Evolutionary conservation across 2,329 filamentous ascomycete genomes (phyloP).

Genomic region (Clonostachys rosea): DNA sequence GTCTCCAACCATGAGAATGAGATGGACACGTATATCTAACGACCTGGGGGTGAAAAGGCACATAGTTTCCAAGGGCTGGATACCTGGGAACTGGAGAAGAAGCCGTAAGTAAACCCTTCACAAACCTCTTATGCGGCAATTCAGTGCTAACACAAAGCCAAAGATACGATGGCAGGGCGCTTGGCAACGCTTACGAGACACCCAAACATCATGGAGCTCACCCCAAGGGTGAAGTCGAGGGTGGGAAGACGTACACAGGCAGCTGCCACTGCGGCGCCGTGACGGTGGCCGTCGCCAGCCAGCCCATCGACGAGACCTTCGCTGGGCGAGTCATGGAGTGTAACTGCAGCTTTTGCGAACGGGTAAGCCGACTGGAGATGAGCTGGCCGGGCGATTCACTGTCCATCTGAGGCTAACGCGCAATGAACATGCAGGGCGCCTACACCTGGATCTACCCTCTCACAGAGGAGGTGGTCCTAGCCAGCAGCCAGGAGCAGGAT

Average conservation of each 20-base stretch:
- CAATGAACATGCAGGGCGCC: constrained; percentile 24
- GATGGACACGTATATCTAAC: constrained; percentile 6
- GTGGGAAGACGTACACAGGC: constrained; percentile 37
- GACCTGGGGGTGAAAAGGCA: constrained; percentile 16
- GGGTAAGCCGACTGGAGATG: constrained; percentile 18
- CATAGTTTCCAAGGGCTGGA: constrained; percentile 38
- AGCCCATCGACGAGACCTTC: constrained; percentile 32
- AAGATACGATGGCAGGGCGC: constrained; percentile 23
- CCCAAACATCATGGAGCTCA: constrained; percentile 32
- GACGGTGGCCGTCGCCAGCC: constrained; percentile 32
- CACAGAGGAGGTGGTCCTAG: constrained; percentile 29
- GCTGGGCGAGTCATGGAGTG: constrained; percentile 28
- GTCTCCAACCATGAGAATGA: no score
- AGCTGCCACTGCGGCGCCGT: constrained; percentile 50
- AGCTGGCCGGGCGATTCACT: not conserved
- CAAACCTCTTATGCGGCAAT: not conserved
- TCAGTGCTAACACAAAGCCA: not conserved
- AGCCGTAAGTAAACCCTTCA: constrained; percentile 19
- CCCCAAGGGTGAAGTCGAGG: constrained; percentile 28
- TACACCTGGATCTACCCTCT: constrained; percentile 38
- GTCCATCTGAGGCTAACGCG: not conserved
- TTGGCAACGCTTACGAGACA: constrained; percentile 22
- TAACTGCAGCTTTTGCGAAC: constrained; percentile 45
- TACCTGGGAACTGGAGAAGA: constrained; percentile 29
- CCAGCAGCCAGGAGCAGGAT: constrained; percentile 26